Evolutionary conservation across 768 basidiomycete genomes (phyloP), one percentile per base, ranked within the genome.

Genomic region (Hortiboletus campestris): DNA sequence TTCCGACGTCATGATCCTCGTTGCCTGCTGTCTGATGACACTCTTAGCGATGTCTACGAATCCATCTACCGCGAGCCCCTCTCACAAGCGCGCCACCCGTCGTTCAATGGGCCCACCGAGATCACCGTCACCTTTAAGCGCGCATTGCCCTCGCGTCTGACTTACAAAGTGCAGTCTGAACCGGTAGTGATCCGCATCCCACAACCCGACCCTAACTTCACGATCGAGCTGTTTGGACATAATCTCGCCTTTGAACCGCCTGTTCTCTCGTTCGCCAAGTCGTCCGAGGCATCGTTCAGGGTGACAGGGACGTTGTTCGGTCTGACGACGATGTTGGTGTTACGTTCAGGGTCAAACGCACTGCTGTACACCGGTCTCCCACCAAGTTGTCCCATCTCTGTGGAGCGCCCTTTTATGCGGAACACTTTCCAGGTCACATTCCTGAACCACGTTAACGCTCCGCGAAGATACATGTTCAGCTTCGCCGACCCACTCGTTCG

Each of bases 391-490:
- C 78, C 85, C 6, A 77, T 98, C 63, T 78, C 82, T 20, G 85
- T 96, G 56, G 94, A 96, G 67, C 87, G 94, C 19, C 86, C 92
- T 0, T 98, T 98, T 75, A 98, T 98, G 96, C 84, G 87, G 55
- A 90, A 98, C 68, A 97, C 95, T 0, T 95, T 98, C 80, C 92
- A 97, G 69, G 74, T 98, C 34, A 86, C 93, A 2, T 98, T 98
- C 75, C 59, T 78, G 38, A 85, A 85, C 62, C 83, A 87, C 59
- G 67, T 76, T 32, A 84, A 85, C 31, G 56, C 75, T 51, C 90
- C 88, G 71, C 82, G 94, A 61, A 85, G 87, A 65, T 98, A 98
- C 74, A 94, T 97, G 86, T 98, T 97, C 78, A 94, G 91, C 59
- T 85, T 97, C 41, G 84, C 88, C 48, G 91, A 94, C 63, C 80